Evolutionary conservation across 2,329 filamentous ascomycete genomes (phyloP), one percentile per base, ranked within the genome.

Genomic region (Dactylellina sp.): DNA sequence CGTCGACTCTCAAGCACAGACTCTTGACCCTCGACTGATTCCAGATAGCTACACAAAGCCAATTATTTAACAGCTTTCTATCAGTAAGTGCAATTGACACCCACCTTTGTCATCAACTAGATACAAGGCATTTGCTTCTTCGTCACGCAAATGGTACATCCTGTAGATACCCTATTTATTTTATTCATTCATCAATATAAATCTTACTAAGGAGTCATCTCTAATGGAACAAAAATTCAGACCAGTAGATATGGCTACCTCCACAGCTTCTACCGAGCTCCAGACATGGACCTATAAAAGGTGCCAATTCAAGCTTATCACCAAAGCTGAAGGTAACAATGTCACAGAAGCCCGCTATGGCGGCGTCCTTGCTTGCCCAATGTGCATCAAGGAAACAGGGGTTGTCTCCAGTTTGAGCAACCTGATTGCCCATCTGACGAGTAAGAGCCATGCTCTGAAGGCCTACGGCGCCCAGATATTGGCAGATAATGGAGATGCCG

Each of bases 291-390:
- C 37, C 14, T 40, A 60, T 37, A 59, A 68, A n/a, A 18, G 53
- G 14, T 68, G 63, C 22, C 39, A 22, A n/a, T 68, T 68, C 63
- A 68, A 68, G 44, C 22, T 49, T 12, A 68, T 68, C 46, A 68
- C 63, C 2, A 68, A 68, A 25, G 40, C 35, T 28, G 63, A 68
- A 7, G 6, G 12, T 7, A 46, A 60, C 14, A 46, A 9, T 18
- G 37, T 68, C 25, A 40, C 49, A 2, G 63, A 68, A 42, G 53
- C 56, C 40, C 63, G 63, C 24, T 52, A 60, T 22, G 63, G 63
- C 6, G 63, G 63, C 7, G 16, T 60, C 14, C 24, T 68, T 9
- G 32, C 44, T 7, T 68, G 63, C 12, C 63, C 63, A 18, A 60
- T 68, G 22, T 68, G 63, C 12, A 16, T 35, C 6, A 57, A 57